Evolutionary conservation across 129 eudicot species (phyloP).

Genomic region (Centella asiatica): DNA sequence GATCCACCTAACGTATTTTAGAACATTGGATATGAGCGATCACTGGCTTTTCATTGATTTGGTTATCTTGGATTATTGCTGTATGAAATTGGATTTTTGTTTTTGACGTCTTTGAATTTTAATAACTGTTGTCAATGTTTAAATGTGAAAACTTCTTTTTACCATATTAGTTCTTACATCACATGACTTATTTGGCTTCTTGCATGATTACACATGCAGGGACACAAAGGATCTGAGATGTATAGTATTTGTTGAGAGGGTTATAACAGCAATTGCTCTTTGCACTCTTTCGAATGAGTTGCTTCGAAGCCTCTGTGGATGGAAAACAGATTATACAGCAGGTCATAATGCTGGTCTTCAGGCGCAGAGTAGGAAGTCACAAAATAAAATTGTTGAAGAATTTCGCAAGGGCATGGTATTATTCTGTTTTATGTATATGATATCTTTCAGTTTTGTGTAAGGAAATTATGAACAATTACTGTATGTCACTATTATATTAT

Average conservation of each 20-base stretch:
- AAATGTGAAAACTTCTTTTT: background rate
- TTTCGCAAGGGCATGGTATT: conserved; percentile 68
- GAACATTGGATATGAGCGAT: no score
- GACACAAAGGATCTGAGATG: conserved; percentile 59
- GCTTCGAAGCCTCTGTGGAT: conserved; percentile 43
- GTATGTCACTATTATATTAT: background rate
- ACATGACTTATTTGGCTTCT: background rate
- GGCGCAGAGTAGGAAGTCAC: conserved; percentile 58
- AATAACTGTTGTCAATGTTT: background rate
- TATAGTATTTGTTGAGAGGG: conserved; percentile 78
- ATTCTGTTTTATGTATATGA: background rate
- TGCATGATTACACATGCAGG: conserved; percentile 23
- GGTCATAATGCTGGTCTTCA: conserved; percentile 37
- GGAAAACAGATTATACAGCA: conserved; percentile 66
- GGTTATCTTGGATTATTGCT: no score
- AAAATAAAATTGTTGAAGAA: conserved; percentile 64
- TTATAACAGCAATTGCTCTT: conserved; percentile 71
- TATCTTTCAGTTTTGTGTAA: background rate
- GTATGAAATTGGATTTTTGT: no score
- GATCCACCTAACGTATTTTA: no score
- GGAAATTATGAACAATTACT: background rate
- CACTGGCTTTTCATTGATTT: no score
- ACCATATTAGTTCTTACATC: background rate
- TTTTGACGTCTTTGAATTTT: no score
- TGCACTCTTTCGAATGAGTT: conserved; percentile 42